These are phyloP conservation scores for Cladophialophora chaetospira DNA, from an alignment of 2,329 filamentous ascomycete species.

Conservation along the genomic window DNA sequence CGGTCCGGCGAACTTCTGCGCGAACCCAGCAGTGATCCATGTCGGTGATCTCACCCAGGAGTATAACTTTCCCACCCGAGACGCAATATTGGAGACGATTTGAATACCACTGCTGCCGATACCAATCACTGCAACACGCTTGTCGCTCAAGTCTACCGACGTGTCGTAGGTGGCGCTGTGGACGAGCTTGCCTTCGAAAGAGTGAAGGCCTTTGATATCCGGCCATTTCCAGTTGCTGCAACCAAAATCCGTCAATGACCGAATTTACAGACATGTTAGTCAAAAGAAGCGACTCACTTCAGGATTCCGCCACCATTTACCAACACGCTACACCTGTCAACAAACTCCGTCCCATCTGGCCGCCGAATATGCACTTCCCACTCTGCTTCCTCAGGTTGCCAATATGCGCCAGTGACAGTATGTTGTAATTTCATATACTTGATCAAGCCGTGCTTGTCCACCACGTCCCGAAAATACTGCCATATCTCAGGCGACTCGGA, in stretches of 20 bases:
- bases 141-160: slow-evolving; percentile 34
- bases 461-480: slow-evolving; percentile 35
- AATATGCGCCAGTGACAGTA: slow-evolving; percentile 35
- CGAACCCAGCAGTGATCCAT: slow-evolving; percentile 35
- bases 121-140: slow-evolving; percentile 35
- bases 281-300: slow-evolving; percentile 41
- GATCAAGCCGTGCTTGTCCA: slow-evolving; percentile 32
- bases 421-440: slow-evolving; percentile 35
- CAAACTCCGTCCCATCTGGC: slow-evolving; percentile 28
- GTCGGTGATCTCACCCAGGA: slow-evolving; percentile 38
- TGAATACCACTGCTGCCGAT: slow-evolving; percentile 35
- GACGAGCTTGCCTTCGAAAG: slow-evolving; percentile 40
- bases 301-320: slow-evolving; percentile 36
- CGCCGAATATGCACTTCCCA: slow-evolving; percentile 36
- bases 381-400: slow-evolving; percentile 35
- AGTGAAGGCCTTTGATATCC: slow-evolving; percentile 39
- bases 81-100: slow-evolving; percentile 42
- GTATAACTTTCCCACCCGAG: slow-evolving; percentile 37
- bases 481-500: slow-evolving; percentile 35
- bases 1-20: slow-evolving; percentile 31
- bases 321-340: slow-evolving; percentile 34
- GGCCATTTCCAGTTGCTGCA: slow-evolving; percentile 42
- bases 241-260: too few species aligned
- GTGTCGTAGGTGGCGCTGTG: slow-evolving; percentile 39
- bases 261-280: slow-evolving; percentile 36